These are phyloP conservation scores for Blastobotrys apis DNA, from an alignment of 1,139 yeast species.

Conservation along the genomic window DNA sequence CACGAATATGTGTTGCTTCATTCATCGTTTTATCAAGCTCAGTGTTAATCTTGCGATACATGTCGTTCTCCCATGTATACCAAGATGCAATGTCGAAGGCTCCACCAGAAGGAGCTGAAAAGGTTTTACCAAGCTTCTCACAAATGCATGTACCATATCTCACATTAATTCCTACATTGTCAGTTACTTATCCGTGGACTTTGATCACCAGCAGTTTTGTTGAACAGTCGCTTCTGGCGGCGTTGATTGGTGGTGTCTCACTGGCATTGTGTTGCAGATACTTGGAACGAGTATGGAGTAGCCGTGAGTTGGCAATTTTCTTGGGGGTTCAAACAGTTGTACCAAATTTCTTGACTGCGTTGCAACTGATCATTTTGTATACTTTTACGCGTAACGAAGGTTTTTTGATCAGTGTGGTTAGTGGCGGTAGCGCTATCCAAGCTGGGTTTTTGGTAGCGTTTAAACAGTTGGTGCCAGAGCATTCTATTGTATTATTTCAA, in stretches of 20 bases:
- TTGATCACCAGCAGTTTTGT: slow-evolving; percentile 67
- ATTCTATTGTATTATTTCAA: slow-evolving; percentile 63
- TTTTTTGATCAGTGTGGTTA: slow-evolving; percentile 39
- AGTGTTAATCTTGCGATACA: slow-evolving; percentile 32
- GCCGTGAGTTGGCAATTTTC: slow-evolving; percentile 56
- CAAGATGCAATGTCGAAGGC: slow-evolving; percentile 6
- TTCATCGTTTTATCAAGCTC: slow-evolving; percentile 33
- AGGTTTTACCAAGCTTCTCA: slow-evolving; percentile 16
- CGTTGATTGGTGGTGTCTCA: slow-evolving; percentile 46
- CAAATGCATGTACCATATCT: slow-evolving; percentile 54
- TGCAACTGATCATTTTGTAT: slow-evolving; percentile 12
- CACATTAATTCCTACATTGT: slow-evolving; percentile 64
- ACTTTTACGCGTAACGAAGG: slow-evolving; percentile 16
- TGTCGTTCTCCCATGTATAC: slow-evolving; percentile 19
- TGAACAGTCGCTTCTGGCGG: slow-evolving; percentile 54
- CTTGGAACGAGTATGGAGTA: slow-evolving; percentile 54
- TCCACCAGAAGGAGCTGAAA: background rate
- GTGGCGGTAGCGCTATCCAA: slow-evolving; percentile 70
- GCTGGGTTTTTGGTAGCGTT: slow-evolving; percentile 79
- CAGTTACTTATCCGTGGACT: slow-evolving; percentile 70
- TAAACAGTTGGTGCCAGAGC: slow-evolving; percentile 87
- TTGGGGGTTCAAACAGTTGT: slow-evolving; percentile 52
- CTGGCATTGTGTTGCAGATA: slow-evolving; percentile 52
- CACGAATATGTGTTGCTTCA: slow-evolving; percentile 34
- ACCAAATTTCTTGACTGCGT: slow-evolving; percentile 42